Evolutionary conservation across 2,329 filamentous ascomycete genomes (phyloP), one percentile per base, ranked within the genome.

Genomic region (Aspergillus tanneri): DNA sequence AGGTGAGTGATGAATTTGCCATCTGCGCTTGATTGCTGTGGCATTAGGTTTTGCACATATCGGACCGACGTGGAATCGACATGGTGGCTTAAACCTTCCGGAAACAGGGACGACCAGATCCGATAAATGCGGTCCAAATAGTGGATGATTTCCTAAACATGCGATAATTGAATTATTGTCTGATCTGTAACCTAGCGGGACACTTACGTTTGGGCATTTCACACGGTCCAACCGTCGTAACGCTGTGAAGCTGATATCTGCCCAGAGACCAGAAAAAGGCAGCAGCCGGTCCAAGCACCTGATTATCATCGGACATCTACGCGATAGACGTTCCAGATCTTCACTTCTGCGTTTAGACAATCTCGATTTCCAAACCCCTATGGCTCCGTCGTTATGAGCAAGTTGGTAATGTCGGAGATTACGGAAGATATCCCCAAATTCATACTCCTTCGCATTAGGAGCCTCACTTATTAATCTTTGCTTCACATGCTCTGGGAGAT

Each of bases 351-450:
- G 38, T 23, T 27, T 2, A n/a, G 46, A 32, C 11, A 43, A 9
- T 14, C 38, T 49, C 4, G 24, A 38, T 30, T 49, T 14, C 40
- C 25, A 49, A 22, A 43, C 43, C 11, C 12, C 18, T 5, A 44
- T 22, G n/a, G n/a, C 23, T 49, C 32, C 10, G 16, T 3, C 11
- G 7, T n/a, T 10, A 21, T 36, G 12, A 22, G 16, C 11, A 6
- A 32, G 27, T 34, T 38, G 27, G 32, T 40, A 38, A 37, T 49
- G 32, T 11, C 25, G 12, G 23, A 49, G 27, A 21, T 49, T 49
- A 8, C 34, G 40, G 11, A 43, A 34, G 16, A 43, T 32, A 43
- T 49, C 39, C 18, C 40, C 40, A 16, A 49, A 43, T 11, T 39
- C 10, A 8, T 24, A n/a, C 36, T 49, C 39, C 19, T 34, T 23